These are phyloP conservation scores for Didymella sp. DNA, from an alignment of 2,329 filamentous ascomycete species.

Conservation along the genomic window DNA sequence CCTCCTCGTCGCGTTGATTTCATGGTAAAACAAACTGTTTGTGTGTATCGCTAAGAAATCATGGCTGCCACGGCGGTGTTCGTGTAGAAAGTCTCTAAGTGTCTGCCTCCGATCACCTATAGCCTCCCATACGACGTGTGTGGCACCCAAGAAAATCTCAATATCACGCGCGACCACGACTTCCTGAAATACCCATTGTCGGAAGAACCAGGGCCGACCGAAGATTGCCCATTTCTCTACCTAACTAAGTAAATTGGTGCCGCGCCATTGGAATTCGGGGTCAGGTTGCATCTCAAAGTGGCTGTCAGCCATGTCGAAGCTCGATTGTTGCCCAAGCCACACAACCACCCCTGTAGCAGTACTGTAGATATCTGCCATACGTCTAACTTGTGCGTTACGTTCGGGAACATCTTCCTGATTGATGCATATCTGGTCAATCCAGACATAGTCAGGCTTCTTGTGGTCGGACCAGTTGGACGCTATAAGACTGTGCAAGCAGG, in stretches of 20 bases:
- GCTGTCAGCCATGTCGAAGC: not conserved
- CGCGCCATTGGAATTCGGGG: not conserved
- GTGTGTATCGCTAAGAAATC: too few species aligned
- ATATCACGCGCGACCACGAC: not conserved
- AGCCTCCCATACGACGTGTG: not conserved
- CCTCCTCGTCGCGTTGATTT: not conserved
- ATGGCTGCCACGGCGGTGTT: too few species aligned
- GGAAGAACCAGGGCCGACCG: not conserved
- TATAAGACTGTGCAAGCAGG: not conserved
- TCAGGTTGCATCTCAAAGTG: not conserved
- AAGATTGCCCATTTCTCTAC: not conserved
- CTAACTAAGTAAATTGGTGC: not conserved
- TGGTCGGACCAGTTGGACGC: not conserved
- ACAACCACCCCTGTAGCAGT: not conserved
- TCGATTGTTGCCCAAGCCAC: not conserved
- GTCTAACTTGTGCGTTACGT: not conserved
- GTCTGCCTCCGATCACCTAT: not conserved
- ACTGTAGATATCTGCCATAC: not conserved
- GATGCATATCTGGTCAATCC: conserved; percentile 1
- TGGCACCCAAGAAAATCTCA: not conserved
- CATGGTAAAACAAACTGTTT: too few species aligned
- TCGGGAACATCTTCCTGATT: not conserved
- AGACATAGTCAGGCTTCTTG: not conserved
- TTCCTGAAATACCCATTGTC: not conserved
- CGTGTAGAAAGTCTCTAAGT: not conserved